A percentile compares a stretch with the other conserved stretches of the same genome.
These are phyloP conservation scores for Saksenaea oblongispora DNA, from an alignment of 371 early-diverging fungal genomes.

Conservation along the genomic window DNA sequence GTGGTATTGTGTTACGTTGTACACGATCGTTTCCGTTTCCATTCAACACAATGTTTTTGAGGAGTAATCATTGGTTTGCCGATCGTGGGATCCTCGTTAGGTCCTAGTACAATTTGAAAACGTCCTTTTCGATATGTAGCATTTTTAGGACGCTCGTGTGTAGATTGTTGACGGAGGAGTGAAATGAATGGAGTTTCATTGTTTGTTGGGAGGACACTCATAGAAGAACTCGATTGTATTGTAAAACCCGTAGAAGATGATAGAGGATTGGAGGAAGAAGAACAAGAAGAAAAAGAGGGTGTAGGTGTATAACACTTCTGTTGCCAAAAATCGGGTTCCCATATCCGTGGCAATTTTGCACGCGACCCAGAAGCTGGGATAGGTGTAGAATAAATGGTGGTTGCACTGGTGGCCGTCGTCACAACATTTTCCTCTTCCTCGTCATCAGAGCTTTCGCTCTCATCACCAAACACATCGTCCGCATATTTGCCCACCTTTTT, in stretches of 20 bases:
- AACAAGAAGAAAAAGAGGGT: slow-evolving; percentile 9
- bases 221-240: not conserved
- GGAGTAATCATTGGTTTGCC: slow-evolving; percentile 24
- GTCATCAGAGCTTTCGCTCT: not conserved
- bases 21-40: slow-evolving; percentile 46
- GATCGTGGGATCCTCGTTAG: slow-evolving; percentile 27
- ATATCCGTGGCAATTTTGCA: slow-evolving; percentile 33
- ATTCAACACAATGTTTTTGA: slow-evolving; percentile 33
- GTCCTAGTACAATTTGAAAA: slow-evolving; percentile 44
- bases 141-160: not conserved
- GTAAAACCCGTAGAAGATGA: not conserved
- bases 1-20: slow-evolving; percentile 10
- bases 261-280: not conserved
- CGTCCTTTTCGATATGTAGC: slow-evolving; percentile 40
- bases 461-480: not conserved
- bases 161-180: slow-evolving; percentile 14
- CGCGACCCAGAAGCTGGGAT: slow-evolving; percentile 15
- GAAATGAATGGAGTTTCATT: slow-evolving; percentile 27
- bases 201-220: not conserved
- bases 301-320: not conserved
- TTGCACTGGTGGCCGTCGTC: slow-evolving; percentile 6
- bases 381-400: slow-evolving; percentile 25
- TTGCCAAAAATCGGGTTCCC: slow-evolving; percentile 49
- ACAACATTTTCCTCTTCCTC: slow-evolving; percentile 2
- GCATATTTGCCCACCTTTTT: slow-evolving; percentile 8